phyloP scores from a whole-genome alignment of 805 yeast species.

The Yamadazyma philogaea region DNA sequence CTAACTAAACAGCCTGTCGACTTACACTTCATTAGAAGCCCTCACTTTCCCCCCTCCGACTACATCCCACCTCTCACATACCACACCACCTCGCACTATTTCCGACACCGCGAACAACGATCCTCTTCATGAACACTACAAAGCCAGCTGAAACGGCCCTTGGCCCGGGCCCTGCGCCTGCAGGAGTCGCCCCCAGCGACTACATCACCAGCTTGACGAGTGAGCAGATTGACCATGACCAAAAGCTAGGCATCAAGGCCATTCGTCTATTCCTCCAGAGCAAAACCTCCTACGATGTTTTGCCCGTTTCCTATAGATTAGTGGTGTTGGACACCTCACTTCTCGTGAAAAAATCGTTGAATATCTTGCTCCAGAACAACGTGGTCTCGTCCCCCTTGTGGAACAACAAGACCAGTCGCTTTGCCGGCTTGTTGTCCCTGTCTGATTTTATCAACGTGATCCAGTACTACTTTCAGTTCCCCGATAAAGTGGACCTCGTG shows the following conservation, averaged over 20 bases:
- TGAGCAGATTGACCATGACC: slow-evolving; percentile 54
- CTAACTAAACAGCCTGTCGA: too few relatives aligned
- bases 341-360: slow-evolving; percentile 84
- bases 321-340: slow-evolving; percentile 91
- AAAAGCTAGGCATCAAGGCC: slow-evolving; percentile 71
- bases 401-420: slow-evolving; percentile 83
- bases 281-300: slow-evolving; percentile 92
- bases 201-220: slow-evolving; percentile 38
- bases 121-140: slow-evolving; percentile 3
- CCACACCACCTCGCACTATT: not conserved
- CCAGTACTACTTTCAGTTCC: slow-evolving; percentile 86
- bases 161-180: slow-evolving; percentile 5
- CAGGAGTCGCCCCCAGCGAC: slow-evolving; percentile 39
- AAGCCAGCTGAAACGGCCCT: not conserved
- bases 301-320: slow-evolving; percentile 90
- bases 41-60: not conserved
- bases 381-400: slow-evolving; percentile 96
- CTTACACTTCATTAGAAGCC: too few relatives aligned
- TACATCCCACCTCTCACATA: not conserved
- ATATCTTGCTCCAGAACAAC: slow-evolving; percentile 85
- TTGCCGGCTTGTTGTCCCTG: slow-evolving; percentile 91
- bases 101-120: not conserved
- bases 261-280: slow-evolving; percentile 81
- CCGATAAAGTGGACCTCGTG: slow-evolving; percentile 83
- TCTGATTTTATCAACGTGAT: slow-evolving; percentile 93